Conservation (phyloP, 2,329 filamentous ascomycete genomes). For the Anthostomella pinea region DNA sequence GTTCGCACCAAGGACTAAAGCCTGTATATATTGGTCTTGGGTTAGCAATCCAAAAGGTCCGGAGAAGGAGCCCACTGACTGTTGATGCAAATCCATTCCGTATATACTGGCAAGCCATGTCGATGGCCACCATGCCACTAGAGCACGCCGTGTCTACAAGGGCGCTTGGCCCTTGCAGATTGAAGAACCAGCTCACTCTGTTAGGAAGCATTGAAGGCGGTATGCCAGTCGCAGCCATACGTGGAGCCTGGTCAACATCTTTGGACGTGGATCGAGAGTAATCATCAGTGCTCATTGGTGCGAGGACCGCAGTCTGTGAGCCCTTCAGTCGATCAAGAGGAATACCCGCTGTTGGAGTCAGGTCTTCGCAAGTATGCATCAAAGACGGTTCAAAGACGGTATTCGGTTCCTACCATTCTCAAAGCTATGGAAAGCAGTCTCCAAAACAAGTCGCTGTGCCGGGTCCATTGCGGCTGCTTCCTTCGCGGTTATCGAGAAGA, state of each 20-base stretch:
- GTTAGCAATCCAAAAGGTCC: too few species aligned
- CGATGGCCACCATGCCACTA: constrained; percentile 3
- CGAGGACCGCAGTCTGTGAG: constrained; percentile 11
- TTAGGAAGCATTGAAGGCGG: constrained; percentile 29
- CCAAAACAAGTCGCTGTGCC: constrained; percentile 12
- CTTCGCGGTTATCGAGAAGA: constrained; percentile 9
- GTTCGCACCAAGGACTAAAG: too few species aligned
- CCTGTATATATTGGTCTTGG: too few species aligned
- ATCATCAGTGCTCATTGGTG: too few species aligned
- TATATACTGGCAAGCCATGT: constrained; percentile 8
- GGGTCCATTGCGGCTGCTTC: constrained; percentile 22
- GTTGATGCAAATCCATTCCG: too few species aligned
- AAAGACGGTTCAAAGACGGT: too few species aligned
- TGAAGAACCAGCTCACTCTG: constrained; percentile 32
- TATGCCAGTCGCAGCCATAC: constrained; percentile 17
- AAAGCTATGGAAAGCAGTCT: constrained; percentile 19
- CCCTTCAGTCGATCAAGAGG: too few species aligned
- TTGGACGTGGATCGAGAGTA: too few species aligned
- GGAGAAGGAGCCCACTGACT: too few species aligned
- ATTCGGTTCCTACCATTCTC: constrained; percentile 17
- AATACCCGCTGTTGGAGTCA: too few species aligned
- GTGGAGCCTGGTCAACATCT: too few species aligned
- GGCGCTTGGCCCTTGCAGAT: constrained; percentile 24
- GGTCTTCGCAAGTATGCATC: too few species aligned
- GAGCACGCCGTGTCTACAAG: constrained; percentile 10